Evolutionary conservation across 768 basidiomycete genomes (phyloP), one percentile per base, ranked within the genome.

Genomic region (Fistulinella prunicolor): DNA sequence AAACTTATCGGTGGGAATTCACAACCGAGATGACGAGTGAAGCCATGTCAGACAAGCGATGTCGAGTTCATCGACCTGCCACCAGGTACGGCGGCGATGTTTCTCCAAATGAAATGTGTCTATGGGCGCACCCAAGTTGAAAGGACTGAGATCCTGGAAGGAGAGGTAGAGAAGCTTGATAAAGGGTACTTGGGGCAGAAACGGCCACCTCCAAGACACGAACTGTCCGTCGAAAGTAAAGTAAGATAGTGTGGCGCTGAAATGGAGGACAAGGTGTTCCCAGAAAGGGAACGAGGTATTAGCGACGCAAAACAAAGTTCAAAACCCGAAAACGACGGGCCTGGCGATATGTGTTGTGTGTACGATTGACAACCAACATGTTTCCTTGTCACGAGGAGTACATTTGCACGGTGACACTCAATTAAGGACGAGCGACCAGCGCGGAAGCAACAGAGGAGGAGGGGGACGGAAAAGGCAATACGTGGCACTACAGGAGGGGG

Each of bases 251-350:
- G 59, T 50, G 58, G 47, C 44, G 37, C 16, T 0, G 19, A 13
- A 9, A 20, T 23, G 6, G 24, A 23, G 46, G 42, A 49, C 41
- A 56, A 56, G 24, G 41, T 14, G 32, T 8, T 6, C 59, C 54
- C 20, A 49, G 58, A 61, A 48, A 38, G 55, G 56, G 10, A 52
- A 55, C 10, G 20, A 6, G n/a, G 8, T n/a, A 16, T 36, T 50
- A 42, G 52, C 49, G 50, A 61, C 36, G 44, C 44, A 51, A 23
- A 8, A 50, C 56, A 60, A 61, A 46, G 56, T 61, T 60, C 9
- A 50, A 58, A 38, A 37, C 46, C 59, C 59, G 59, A 42, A 47
- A 28, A 28, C 5, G 20, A 28, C 29, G 44, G 19, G 14, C 20
- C 22, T 3, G 17, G 28, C 36, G 39, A 34, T 19, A 36, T 14